Base-by-base conservation (phyloP, 1,139 yeast genomes). In the Blastobotrys capitulatus region DNA sequence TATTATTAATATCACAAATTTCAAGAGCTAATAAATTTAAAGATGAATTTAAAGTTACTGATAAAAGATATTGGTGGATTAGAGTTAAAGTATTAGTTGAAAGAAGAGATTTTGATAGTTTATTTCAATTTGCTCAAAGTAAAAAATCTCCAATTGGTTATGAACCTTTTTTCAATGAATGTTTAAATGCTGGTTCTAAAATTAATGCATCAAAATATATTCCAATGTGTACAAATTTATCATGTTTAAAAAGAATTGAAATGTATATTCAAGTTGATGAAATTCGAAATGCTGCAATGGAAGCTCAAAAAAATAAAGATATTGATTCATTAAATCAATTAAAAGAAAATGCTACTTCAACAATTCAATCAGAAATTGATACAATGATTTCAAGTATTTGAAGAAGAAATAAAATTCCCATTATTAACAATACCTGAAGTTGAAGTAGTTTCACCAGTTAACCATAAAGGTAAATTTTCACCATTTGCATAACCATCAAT, bases 141-240 rank as follows among this genome's bases (percentile, higher is more conserved):
- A 73, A 75, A 49, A 81, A 78, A 57, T 77, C 94, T 0, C 88
- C 90, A 0, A 84, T 88, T 49, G 94, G 94, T 0, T 85, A 82
- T 56, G 76, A 75, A 54, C 80, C 83, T 1, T 81, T 88, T 56
- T 84, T 75, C 45, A 72, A 76, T 12, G 74, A 77, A 35, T 75
- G 80, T 31, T 57, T 80, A 42, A 71, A 71, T 27, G 70, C 76
- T 32, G 77, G 78, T 1, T 83, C 79, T 20, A 64, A 65, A 38
- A 60, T 72, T 29, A 69, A 70, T 18, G 81, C 81, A 0, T 67
- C 72, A 0, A 53, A 60, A 42, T 75, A 68, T 51, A 63, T 77
- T 7, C 57, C 68, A 7, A 56, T 67, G 58, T 72, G 77, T 51
- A 61, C 68, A 1, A 53, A 58, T 22, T 36, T 61, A 31, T 42